These are phyloP conservation scores for Fallopia convolvulus DNA, from an alignment of 148 eudicot species.

Conservation along the genomic window DNA sequence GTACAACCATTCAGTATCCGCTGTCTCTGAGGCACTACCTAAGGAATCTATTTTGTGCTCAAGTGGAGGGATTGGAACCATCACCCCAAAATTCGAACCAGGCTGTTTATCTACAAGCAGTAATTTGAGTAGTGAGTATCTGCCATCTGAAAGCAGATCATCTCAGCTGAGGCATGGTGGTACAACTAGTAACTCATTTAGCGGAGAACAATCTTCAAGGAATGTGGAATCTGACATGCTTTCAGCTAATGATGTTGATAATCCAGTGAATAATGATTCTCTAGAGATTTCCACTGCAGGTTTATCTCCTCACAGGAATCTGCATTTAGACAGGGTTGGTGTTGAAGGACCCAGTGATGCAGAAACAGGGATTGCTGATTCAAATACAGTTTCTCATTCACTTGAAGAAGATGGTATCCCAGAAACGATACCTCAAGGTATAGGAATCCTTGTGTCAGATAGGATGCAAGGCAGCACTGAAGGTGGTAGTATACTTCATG, in stretches of 20 bases:
- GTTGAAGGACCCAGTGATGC: conserved; percentile 27
- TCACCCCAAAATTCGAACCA: conserved; percentile 22
- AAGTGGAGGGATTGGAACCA: conserved; percentile 17
- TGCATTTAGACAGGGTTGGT: conserved; percentile 19
- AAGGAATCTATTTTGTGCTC: conserved; percentile 22
- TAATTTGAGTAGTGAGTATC: conserved; percentile 15
- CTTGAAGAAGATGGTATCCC: conserved; percentile 27
- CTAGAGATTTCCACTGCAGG: conserved; percentile 10
- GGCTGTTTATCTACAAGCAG: conserved; percentile 31
- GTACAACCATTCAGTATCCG: conserved; percentile 11
- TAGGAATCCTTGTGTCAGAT: conserved; percentile 37
- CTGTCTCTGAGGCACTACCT: conserved; percentile 5
- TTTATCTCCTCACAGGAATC: conserved; percentile 15
- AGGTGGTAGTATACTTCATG: conserved; percentile 47
- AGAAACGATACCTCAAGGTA: conserved; percentile 31
- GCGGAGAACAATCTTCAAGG: conserved; percentile 21
- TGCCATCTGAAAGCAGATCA: conserved; percentile 17
- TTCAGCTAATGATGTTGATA: conserved; percentile 10
- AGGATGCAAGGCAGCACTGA: conserved; percentile 31
- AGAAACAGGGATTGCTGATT: conserved; percentile 15
- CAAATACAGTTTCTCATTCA: conserved; percentile 22
- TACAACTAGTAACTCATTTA: conserved; percentile 25
- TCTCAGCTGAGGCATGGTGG: conserved; percentile 26
- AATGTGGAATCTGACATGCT: not conserved
- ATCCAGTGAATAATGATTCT: conserved; percentile 22